These are phyloP conservation scores for Chlorociboria aeruginascens DNA, from an alignment of 495 filamentous ascomycete genomes.

Conservation along the genomic window DNA sequence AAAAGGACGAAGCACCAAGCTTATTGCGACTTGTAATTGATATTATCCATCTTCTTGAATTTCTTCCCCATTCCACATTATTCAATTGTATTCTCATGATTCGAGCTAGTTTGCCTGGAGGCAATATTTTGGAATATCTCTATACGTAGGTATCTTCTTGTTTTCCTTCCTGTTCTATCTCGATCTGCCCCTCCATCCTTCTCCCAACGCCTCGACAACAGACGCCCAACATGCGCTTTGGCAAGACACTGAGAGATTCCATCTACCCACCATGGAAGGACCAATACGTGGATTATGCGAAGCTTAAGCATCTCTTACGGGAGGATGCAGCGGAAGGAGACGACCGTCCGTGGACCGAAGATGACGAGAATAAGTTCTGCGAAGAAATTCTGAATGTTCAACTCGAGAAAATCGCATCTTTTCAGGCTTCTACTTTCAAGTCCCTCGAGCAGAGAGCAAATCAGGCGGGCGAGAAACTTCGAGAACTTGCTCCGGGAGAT, in stretches of 20 bases:
- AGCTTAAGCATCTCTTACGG: slow-evolving; percentile 77
- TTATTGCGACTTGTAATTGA: no score
- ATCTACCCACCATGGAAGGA: slow-evolving; percentile 83
- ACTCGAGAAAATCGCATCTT: slow-evolving; percentile 87
- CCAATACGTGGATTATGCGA: slow-evolving; percentile 89
- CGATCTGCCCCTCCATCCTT: no score
- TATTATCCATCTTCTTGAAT: no score
- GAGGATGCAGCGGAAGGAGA: slow-evolving; percentile 52
- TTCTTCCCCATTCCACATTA: no score
- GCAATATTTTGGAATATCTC: no score
- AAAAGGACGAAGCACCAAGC: no score
- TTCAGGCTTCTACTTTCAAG: slow-evolving; percentile 66
- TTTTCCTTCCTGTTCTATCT: no score
- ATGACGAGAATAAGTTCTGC: slow-evolving; percentile 89
- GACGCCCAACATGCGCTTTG: slow-evolving; percentile 67
- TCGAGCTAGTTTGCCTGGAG: no score
- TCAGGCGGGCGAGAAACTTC: slow-evolving; percentile 46
- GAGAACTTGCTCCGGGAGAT: slow-evolving; percentile 32
- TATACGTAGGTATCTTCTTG: no score
- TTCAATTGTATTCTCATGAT: no score
- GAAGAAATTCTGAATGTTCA: slow-evolving; percentile 90
- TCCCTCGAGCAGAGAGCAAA: slow-evolving; percentile 58
- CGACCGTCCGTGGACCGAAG: slow-evolving; percentile 69
- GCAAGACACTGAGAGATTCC: slow-evolving; percentile 66
- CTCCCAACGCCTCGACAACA: neutral